Evolutionary conservation across 352 stramenopile genomes (phyloP).

Genomic region (Aphanomyces cochlioides): DNA sequence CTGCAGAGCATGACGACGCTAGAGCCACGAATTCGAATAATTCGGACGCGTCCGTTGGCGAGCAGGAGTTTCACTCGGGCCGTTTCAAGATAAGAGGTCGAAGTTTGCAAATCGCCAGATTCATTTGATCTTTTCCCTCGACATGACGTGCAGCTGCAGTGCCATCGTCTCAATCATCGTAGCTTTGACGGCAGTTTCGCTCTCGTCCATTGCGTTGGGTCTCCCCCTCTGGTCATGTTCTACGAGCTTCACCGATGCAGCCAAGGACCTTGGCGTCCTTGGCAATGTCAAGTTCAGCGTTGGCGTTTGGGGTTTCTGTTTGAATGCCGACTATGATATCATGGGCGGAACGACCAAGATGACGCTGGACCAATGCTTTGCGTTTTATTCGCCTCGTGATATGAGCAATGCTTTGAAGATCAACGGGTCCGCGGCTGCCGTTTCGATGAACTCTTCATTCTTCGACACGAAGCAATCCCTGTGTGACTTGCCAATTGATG

Average conservation of each 20-base stretch:
- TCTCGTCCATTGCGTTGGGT: conserved; percentile 13
- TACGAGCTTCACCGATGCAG: not conserved
- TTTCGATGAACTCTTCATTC: not conserved
- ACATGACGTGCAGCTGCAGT: not conserved
- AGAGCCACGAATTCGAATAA: no score
- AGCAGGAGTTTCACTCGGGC: no score
- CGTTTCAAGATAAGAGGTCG: no score
- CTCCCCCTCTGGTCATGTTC: conserved; percentile 23
- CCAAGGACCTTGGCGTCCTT: not conserved
- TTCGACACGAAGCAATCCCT: not conserved
- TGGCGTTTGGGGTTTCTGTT: conserved; percentile 26
- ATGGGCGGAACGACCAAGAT: not conserved
- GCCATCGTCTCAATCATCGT: conserved; percentile 9
- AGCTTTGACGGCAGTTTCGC: not conserved
- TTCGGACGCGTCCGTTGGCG: no score
- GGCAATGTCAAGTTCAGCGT: conserved; percentile 8
- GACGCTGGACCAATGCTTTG: conserved; percentile 24
- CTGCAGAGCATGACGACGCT: conserved; percentile 16
- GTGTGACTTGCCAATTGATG: not conserved
- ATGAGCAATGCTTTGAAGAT: not conserved
- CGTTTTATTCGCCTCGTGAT: conserved; percentile 14
- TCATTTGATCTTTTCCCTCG: no score
- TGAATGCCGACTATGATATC: conserved; percentile 25
- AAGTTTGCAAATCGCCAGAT: no score
- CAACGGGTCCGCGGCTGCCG: not conserved